Evolutionary conservation across 495 filamentous ascomycete species (phyloP).

Genomic region (Penicillium paradoxum): DNA sequence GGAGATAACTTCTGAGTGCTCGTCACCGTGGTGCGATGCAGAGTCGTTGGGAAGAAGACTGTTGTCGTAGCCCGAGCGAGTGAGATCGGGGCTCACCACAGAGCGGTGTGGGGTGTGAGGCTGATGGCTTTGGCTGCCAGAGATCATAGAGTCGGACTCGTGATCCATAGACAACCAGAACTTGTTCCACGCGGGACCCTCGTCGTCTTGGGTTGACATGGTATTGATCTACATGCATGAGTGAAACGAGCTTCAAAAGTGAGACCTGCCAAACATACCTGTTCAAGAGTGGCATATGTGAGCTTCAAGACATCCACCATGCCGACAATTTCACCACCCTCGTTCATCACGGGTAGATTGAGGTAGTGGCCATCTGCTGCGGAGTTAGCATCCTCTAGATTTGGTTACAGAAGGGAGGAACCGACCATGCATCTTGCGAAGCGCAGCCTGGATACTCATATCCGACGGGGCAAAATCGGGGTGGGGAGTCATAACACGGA

Average conservation of each 20-base stretch:
- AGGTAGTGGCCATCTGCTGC: constrained; percentile 91
- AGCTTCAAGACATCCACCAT: constrained; percentile 99
- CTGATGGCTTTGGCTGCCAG: constrained; percentile 72
- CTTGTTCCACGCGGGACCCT: constrained; percentile 98
- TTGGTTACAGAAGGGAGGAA: neutral
- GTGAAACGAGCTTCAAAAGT: neutral
- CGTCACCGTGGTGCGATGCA: constrained; percentile 86
- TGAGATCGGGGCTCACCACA: constrained; percentile 71
- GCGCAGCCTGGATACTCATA: constrained; percentile 97
- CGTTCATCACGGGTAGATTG: constrained; percentile 98
- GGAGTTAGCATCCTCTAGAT: constrained; percentile 12
- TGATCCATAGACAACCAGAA: constrained; percentile 98
- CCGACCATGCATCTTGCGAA: constrained; percentile 98
- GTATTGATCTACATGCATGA: constrained; percentile 56
- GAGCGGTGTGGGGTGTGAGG: constrained; percentile 57
- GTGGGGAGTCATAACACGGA: constrained; percentile 97
- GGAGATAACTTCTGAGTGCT: constrained; percentile 57
- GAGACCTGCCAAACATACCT: constrained; percentile 53
- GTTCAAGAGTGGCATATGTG: constrained; percentile 95
- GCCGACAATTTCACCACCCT: constrained; percentile 91
- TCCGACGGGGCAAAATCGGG: constrained; percentile 97
- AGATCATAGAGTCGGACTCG: constrained; percentile 94
- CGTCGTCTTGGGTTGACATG: constrained; percentile 75
- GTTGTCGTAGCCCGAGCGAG: constrained; percentile 60
- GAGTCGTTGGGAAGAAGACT: constrained; percentile 90